phyloP scores from a whole-genome alignment of 768 basidiomycete genomes.

The Naganishia vaughanmartiniae region DNA sequence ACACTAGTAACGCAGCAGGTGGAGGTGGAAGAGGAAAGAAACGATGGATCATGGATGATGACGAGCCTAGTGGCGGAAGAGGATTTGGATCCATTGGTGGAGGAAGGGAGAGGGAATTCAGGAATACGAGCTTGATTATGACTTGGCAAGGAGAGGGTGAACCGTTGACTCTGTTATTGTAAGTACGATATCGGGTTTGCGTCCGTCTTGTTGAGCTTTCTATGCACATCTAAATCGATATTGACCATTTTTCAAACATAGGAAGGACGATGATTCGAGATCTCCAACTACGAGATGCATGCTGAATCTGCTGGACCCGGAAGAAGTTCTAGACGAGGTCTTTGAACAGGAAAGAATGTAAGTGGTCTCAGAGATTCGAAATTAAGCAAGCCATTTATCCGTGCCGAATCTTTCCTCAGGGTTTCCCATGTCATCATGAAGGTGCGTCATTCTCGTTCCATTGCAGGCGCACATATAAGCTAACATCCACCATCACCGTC shows the following conservation, averaged over 20 bases:
- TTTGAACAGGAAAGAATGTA: conserved; percentile 70
- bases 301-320: conserved; percentile 69
- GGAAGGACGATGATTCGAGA: conserved; percentile 44
- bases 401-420: conserved; percentile 52
- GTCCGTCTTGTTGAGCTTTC: conserved; percentile 6
- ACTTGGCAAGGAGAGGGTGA: conserved; percentile 73
- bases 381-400: not conserved
- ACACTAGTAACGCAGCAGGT: conserved; percentile 56
- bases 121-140: conserved; percentile 80
- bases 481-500: not conserved
- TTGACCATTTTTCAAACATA: not conserved
- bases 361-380: conserved; percentile 34
- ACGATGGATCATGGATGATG: conserved; percentile 53
- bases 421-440: conserved; percentile 81
- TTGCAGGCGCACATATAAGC: not conserved
- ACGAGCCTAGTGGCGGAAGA: conserved; percentile 50
- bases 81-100: conserved; percentile 10
- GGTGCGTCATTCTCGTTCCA: conserved; percentile 51
- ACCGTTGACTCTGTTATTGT: conserved; percentile 77
- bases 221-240: not conserved
- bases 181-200: conserved; percentile 1
- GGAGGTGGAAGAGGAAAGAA: conserved; percentile 54
- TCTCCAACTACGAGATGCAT: conserved; percentile 49
- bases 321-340: conserved; percentile 72
- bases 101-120: conserved; percentile 45